Conservation (phyloP, 176 grass and related monocot species). For the Aegilops tauschii region DNA sequence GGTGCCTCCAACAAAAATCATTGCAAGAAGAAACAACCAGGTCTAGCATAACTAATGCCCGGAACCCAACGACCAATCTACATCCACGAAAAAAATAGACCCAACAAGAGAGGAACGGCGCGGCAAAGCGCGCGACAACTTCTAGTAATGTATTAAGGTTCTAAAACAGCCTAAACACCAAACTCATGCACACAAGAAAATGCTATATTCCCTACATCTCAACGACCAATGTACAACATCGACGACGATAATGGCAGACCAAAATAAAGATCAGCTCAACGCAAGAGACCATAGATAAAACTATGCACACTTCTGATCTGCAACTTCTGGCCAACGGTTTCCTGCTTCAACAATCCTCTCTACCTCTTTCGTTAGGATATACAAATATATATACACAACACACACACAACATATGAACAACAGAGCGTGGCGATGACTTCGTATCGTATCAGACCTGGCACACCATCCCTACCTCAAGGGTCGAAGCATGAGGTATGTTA, state of each 20-base stretch:
- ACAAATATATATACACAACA: not conserved
- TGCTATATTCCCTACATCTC: not conserved
- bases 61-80: too few species aligned
- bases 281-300: not conserved
- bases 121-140: too few species aligned
- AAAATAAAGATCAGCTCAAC: conserved; percentile 10
- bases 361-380: conserved; percentile 22
- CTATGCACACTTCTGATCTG: conserved; percentile 19
- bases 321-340: not conserved
- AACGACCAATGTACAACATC: not conserved
- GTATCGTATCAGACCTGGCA: conserved; percentile 61
- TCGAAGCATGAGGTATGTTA: conserved; percentile 70
- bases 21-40: too few species aligned
- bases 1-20: too few species aligned
- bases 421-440: not conserved
- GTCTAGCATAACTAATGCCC: too few species aligned
- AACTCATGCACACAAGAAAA: not conserved
- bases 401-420: not conserved
- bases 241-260: not conserved
- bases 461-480: conserved; percentile 89
- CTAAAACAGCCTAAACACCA: conserved; percentile 1
- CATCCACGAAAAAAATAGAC: too few species aligned
- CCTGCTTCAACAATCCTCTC: conserved; percentile 28
- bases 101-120: too few species aligned
- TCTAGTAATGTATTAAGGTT: conserved; percentile 7